These are phyloP conservation scores for Lodderomyces parapsilosis DNA, from an alignment of 1,139 yeast genomes.

Conservation along the genomic window DNA sequence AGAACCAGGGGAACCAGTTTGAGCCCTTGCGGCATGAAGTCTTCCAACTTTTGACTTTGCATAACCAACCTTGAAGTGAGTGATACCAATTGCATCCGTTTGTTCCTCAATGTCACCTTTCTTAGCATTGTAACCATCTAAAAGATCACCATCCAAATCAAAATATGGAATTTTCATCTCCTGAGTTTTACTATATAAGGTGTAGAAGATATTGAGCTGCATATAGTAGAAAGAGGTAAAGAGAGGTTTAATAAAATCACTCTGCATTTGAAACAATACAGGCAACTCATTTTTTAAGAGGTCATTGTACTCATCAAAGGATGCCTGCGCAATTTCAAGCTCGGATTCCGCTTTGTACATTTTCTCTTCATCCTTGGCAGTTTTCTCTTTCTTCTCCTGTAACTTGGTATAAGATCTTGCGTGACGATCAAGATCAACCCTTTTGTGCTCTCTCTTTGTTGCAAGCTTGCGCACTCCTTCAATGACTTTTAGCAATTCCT, in stretches of 20 bases:
- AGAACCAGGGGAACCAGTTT: conserved; percentile 13
- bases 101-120: conserved; percentile 90
- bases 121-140: conserved; percentile 74
- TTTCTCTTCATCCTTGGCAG: conserved; percentile 86
- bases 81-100: conserved; percentile 80
- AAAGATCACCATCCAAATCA: conserved; percentile 78
- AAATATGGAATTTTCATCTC: conserved; percentile 96
- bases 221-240: conserved; percentile 93
- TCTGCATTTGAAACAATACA: conserved; percentile 78
- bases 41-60: conserved; percentile 80
- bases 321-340: conserved; percentile 88
- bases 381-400: conserved; percentile 79
- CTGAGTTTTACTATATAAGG: conserved; percentile 86
- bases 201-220: conserved; percentile 96
- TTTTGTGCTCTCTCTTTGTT: conserved; percentile 92
- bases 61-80: conserved; percentile 87
- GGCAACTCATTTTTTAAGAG: conserved; percentile 91
- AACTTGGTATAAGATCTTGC: conserved; percentile 65
- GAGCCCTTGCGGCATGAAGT: conserved; percentile 60
- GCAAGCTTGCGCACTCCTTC: conserved; percentile 88
- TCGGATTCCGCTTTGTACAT: conserved; percentile 88
- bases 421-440: conserved; percentile 88
- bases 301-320: conserved; percentile 92
- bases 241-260: conserved; percentile 87
- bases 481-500: conserved; percentile 80